These are phyloP conservation scores for Podaxis sp. DNA, from an alignment of 768 basidiomycete species.

Conservation along the genomic window DNA sequence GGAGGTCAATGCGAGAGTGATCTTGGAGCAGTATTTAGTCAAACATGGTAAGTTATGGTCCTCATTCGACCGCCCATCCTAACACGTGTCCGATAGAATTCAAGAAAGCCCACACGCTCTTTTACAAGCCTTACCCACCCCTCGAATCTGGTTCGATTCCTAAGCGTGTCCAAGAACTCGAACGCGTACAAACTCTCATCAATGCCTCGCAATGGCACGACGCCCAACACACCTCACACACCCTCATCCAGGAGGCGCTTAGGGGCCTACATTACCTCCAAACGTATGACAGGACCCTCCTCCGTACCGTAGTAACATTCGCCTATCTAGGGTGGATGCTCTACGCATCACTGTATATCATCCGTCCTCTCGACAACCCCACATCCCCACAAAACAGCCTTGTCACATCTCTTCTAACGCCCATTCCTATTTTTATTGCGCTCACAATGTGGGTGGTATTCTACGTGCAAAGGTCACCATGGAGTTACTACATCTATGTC, in stretches of 20 bases:
- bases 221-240: slow-evolving; percentile 47
- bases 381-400: not conserved
- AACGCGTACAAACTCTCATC: slow-evolving; percentile 46
- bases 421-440: slow-evolving; percentile 21
- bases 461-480: slow-evolving; percentile 60
- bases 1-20: slow-evolving; percentile 66
- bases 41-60: slow-evolving; percentile 59
- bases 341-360: slow-evolving; percentile 58
- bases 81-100: slow-evolving; percentile 40
- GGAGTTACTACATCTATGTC: slow-evolving; percentile 74
- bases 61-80: not conserved
- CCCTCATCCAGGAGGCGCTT: slow-evolving; percentile 53
- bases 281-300: slow-evolving; percentile 78
- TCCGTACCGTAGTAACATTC: slow-evolving; percentile 63
- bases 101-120: slow-evolving; percentile 54
- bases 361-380: slow-evolving; percentile 36
- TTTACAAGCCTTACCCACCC: slow-evolving; percentile 59
- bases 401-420: not conserved
- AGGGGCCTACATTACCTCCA: slow-evolving; percentile 75
- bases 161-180: slow-evolving; percentile 25
- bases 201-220: slow-evolving; percentile 38
- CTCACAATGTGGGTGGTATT: slow-evolving; percentile 49
- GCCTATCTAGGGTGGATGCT: slow-evolving; percentile 82
- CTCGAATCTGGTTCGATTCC: slow-evolving; percentile 39
- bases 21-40: slow-evolving; percentile 73